These are phyloP conservation scores for Oryza punctata DNA, from an alignment of 176 grass and related monocot species.

Conservation along the genomic window DNA sequence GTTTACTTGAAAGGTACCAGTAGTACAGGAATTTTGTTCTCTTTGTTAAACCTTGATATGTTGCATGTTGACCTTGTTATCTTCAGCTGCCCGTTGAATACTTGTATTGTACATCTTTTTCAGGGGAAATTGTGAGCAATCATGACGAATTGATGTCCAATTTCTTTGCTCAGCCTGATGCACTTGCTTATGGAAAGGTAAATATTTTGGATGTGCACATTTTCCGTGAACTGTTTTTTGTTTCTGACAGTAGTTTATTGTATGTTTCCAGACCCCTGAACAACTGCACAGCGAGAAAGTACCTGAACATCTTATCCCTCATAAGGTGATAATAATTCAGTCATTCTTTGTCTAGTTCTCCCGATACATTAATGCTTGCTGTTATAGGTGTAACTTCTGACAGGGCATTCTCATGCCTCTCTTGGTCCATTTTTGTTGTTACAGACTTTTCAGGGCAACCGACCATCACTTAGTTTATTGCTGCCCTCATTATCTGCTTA, in stretches of 20 bases:
- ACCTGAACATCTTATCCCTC: constrained; percentile 73
- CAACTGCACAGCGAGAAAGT: constrained; percentile 76
- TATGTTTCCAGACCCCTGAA: constrained; percentile 75
- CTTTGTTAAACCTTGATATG: background rate
- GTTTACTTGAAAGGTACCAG: constrained; percentile 74
- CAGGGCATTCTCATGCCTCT: background rate
- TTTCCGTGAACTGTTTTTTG: constrained; percentile 15
- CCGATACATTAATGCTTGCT: constrained; percentile 1
- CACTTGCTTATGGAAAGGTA: constrained; percentile 99
- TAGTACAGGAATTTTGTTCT: constrained; percentile 6
- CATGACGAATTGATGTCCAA: constrained; percentile 99
- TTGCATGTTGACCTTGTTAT: background rate
- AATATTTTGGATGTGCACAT: background rate
- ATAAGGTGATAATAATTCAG: constrained; percentile 62
- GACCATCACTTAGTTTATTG: constrained; percentile 86
- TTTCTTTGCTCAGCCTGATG: constrained; percentile 99
- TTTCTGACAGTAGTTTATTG: constrained; percentile 22
- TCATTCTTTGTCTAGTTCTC: constrained; percentile 5
- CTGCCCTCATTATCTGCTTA: constrained; percentile 77
- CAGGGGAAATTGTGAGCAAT: constrained; percentile 92
- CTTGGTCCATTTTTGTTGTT: constrained; percentile 9
- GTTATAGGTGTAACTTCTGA: constrained; percentile 36
- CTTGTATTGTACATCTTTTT: constrained; percentile 33
- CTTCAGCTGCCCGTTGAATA: constrained; percentile 30
- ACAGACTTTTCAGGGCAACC: constrained; percentile 87